Conservation (phyloP, 2,329 filamentous ascomycete species). For the Monosporascus sp. region DNA sequence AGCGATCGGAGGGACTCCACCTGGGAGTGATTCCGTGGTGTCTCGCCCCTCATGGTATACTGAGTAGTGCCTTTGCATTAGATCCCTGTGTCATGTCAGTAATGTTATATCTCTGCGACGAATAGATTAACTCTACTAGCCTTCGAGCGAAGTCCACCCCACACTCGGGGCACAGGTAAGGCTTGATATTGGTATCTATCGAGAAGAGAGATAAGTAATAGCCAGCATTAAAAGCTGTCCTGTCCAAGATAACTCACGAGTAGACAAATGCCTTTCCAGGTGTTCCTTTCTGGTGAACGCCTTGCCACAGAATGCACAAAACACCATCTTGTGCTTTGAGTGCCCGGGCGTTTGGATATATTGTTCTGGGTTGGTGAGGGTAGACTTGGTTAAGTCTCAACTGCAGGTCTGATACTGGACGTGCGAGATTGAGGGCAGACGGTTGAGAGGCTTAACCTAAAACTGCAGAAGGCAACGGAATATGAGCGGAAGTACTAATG, state of each 20-base stretch:
- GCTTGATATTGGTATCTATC: constrained; percentile 51
- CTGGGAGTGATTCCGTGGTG: constrained; percentile 39
- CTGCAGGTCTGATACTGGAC: not conserved
- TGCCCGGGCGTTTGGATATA: not conserved
- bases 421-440: not conserved
- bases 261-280: constrained; percentile 50
- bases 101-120: constrained; percentile 8
- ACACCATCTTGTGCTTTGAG: constrained; percentile 29
- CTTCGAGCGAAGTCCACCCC: constrained; percentile 46
- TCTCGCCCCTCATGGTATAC: constrained; percentile 48
- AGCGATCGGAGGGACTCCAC: constrained; percentile 36
- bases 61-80: constrained; percentile 45
- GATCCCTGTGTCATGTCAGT: constrained; percentile 33
- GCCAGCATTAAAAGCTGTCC: not conserved
- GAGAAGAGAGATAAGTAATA: constrained; percentile 7
- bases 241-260: constrained; percentile 34
- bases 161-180: constrained; percentile 44
- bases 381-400: no score
- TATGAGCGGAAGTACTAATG: no score
- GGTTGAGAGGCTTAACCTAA: no score
- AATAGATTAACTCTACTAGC: constrained; percentile 24
- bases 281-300: constrained; percentile 52
- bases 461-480: no score
- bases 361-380: not conserved
- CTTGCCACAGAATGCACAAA: constrained; percentile 51